Evolutionary conservation across 1,139 yeast species (phyloP).

Genomic region (Barnettozyma hawaiiensis): DNA sequence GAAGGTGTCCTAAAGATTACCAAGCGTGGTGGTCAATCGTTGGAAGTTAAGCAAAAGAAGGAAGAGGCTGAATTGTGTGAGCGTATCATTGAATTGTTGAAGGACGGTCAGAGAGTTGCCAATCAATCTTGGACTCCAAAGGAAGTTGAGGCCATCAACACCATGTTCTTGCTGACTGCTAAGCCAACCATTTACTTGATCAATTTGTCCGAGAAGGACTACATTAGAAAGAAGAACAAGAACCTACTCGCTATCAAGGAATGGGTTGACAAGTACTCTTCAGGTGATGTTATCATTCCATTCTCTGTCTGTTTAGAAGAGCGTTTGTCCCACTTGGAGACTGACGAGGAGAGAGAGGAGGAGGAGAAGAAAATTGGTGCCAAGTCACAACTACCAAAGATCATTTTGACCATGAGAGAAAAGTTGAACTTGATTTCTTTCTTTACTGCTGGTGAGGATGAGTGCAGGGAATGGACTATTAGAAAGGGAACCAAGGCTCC

Average conservation of each 20-base stretch:
- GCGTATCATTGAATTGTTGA: constrained; percentile 67
- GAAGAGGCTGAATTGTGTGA: constrained; percentile 84
- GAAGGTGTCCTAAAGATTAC: constrained; percentile 84
- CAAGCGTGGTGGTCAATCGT: constrained; percentile 91
- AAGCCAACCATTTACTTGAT: constrained; percentile 94
- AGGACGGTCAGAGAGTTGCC: constrained; percentile 85
- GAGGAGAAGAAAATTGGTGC: constrained; percentile 87
- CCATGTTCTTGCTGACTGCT: constrained; percentile 86
- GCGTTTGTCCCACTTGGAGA: constrained; percentile 80
- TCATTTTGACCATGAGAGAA: constrained; percentile 77
- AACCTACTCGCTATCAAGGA: constrained; percentile 84
- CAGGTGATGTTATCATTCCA: constrained; percentile 94
- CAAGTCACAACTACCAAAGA: constrained; percentile 81
- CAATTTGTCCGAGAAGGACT: constrained; percentile 90
- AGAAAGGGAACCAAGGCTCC: constrained; percentile 84
- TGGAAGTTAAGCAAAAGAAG: constrained; percentile 91
- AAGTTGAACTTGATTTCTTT: constrained; percentile 77
- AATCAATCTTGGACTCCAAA: constrained; percentile 84
- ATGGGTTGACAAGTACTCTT: constrained; percentile 93
- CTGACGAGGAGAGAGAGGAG: constrained; percentile 87
- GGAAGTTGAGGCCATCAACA: constrained; percentile 85
- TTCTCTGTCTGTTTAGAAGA: constrained; percentile 91
- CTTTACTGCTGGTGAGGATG: constrained; percentile 82
- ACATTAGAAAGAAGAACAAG: constrained; percentile 96
- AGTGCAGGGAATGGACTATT: constrained; percentile 86